Evolutionary conservation across 495 filamentous ascomycete species (phyloP), one percentile per base, ranked within the genome.

Genomic region (Penicillium verhagenii): DNA sequence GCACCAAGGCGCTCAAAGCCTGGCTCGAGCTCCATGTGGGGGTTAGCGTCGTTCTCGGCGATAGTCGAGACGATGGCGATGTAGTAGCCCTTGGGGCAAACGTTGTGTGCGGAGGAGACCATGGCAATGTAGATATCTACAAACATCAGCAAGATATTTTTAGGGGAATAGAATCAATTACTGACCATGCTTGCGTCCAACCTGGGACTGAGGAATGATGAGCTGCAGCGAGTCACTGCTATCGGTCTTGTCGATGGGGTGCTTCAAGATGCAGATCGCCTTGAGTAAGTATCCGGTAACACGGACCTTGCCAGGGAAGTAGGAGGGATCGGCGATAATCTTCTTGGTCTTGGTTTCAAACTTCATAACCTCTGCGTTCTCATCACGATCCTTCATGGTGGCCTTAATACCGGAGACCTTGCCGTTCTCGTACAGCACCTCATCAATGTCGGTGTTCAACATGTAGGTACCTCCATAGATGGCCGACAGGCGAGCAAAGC

Each of bases 391-490:
- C 65, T 87, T 89, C 89, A 97, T 97, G 60, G 94, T 97, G 28
- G 95, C 95, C 75, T 92, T 94, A 75, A 99, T 97, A 31, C 93
- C 94, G 14, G 84, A 81, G 6, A 92, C 91, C 79, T 95, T 95
- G 54, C 82, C 82, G 53, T 73, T 86, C 35, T 85, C 82, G 68
- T 93, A 96, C 21, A 89, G 66, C 47, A 99, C 77, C 76, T 97
- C 93, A 58, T 97, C 87, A 42, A 99, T 81, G 50, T 80, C 84
- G 52, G 94, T 96, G 79, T 97, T 97, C 62, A 99, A 86, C 90
- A 97, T 97, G 75, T 99, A 97, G 16, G 94, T 97, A 60, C 95
- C 95, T 59, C 95, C 95, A 69, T 97, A 96, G 73, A 97, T 96
- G 65, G 94, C 94, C 10, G 92, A 96, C 29, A 97, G 80, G 67